phyloP scores from a whole-genome alignment of 2,329 filamentous ascomycete species.

The Cladosporium sp. region DNA sequence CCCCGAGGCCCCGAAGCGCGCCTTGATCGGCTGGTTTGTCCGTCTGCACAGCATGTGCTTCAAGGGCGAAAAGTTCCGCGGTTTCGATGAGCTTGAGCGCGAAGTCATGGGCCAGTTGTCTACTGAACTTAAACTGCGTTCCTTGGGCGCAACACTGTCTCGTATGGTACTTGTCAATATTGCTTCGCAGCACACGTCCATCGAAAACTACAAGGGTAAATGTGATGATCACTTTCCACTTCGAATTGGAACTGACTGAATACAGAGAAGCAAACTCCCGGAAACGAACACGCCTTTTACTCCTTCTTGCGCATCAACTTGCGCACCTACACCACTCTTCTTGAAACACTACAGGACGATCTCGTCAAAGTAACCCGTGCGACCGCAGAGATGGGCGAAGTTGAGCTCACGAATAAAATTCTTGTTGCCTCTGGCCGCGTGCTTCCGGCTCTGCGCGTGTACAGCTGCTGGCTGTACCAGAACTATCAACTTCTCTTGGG shows the following conservation, averaged over 20 bases:
- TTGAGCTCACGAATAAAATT: conserved; percentile 49
- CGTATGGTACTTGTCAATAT: conserved; percentile 87
- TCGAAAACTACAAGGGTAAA: conserved; percentile 59
- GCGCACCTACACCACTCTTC: conserved; percentile 70
- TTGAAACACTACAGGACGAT: conserved; percentile 69
- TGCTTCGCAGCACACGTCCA: conserved; percentile 74
- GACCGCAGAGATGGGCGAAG: conserved; percentile 8
- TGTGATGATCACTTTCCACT: not conserved
- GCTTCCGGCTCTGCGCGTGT: conserved; percentile 64
- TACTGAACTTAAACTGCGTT: conserved; percentile 68
- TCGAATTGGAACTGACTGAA: not conserved
- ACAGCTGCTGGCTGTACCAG: conserved; percentile 66
- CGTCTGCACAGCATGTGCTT: conserved; percentile 83
- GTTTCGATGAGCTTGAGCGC: conserved; percentile 78
- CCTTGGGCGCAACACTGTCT: conserved; percentile 64
- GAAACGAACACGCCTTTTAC: conserved; percentile 45
- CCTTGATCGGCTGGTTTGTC: conserved; percentile 78
- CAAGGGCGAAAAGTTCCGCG: conserved; percentile 70
- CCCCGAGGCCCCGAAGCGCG: conserved; percentile 59
- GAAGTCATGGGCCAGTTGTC: conserved; percentile 80
- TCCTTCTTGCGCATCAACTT: conserved; percentile 77
- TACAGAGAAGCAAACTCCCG: conserved; percentile 26
- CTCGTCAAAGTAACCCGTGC: conserved; percentile 47
- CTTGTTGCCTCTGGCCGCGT: conserved; percentile 61
- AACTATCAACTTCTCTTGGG: conserved; percentile 56